Evolutionary conservation across 805 yeast species (phyloP).

Genomic region (Saccharomycopsis schoenii): DNA sequence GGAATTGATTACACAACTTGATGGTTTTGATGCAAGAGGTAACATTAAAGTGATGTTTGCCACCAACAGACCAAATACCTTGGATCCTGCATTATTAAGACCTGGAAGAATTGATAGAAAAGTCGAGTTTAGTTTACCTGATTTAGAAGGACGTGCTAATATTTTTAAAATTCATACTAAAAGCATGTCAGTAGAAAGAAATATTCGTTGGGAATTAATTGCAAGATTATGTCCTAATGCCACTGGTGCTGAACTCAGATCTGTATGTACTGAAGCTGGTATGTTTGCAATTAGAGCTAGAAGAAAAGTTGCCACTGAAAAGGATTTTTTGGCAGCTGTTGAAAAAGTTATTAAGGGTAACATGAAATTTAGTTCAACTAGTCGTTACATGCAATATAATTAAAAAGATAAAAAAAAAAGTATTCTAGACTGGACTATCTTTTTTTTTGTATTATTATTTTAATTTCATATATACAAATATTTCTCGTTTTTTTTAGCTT

Average conservation of each 20-base stretch:
- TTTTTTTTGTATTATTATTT: neutral
- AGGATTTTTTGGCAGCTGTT: slow-evolving; percentile 94
- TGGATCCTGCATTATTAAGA: slow-evolving; percentile 94
- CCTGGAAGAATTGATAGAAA: slow-evolving; percentile 99
- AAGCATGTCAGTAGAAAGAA: slow-evolving; percentile 95
- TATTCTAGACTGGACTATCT: neutral
- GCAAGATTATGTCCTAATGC: slow-evolving; percentile 96
- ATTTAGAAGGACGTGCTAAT: slow-evolving; percentile 95
- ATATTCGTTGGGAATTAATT: slow-evolving; percentile 96
- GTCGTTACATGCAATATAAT: slow-evolving; percentile 98
- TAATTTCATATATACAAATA: neutral
- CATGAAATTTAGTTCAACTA: slow-evolving; percentile 93
- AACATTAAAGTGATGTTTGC: slow-evolving; percentile 99
- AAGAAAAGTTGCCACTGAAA: slow-evolving; percentile 95
- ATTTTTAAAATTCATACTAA: slow-evolving; percentile 95
- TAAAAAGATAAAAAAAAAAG: slow-evolving; percentile 25
- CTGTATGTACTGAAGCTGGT: slow-evolving; percentile 99
- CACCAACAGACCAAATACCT: slow-evolving; percentile 94
- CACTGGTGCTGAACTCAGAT: slow-evolving; percentile 97
- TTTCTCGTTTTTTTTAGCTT: neutral
- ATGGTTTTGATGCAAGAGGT: slow-evolving; percentile 98
- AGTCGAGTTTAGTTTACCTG: slow-evolving; percentile 94
- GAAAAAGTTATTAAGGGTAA: slow-evolving; percentile 98
- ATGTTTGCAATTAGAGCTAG: slow-evolving; percentile 99
- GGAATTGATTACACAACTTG: slow-evolving; percentile 94